A percentile compares a stretch with the other conserved stretches of the same genome.
Evolutionary conservation across 2,329 filamentous ascomycete species (phyloP).

Genomic region (Monilinia aucupariae): DNA sequence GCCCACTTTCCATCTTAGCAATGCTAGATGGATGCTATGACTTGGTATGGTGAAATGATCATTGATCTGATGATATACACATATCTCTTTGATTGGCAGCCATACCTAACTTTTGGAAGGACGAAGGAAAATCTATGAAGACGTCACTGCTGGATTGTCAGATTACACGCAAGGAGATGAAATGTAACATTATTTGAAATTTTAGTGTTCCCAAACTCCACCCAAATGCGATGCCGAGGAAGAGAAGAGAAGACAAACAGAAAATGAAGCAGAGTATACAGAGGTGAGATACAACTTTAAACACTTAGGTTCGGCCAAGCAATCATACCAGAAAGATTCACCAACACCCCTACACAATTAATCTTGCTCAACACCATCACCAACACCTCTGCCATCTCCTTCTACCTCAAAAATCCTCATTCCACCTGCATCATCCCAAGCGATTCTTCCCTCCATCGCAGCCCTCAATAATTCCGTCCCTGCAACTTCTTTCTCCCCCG

Average conservation of each 20-base stretch:
- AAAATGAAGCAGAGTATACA: neutral
- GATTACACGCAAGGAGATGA: too few relatives aligned
- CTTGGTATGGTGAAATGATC: too few relatives aligned
- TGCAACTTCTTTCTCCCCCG: constrained; percentile 56
- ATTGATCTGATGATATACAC: too few relatives aligned
- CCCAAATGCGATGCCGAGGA: neutral
- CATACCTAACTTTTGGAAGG: too few relatives aligned
- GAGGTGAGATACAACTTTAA: neutral
- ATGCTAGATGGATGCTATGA: too few relatives aligned
- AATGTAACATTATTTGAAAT: too few relatives aligned
- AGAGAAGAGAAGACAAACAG: neutral
- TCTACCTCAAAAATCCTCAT: constrained; percentile 38
- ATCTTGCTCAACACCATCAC: neutral
- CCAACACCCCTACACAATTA: neutral
- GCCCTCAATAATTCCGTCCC: constrained; percentile 48
- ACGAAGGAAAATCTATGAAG: neutral
- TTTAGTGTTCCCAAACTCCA: neutral
- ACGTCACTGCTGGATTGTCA: too few relatives aligned
- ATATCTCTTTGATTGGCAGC: too few relatives aligned
- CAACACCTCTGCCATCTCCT: neutral
- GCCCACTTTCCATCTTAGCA: too few relatives aligned
- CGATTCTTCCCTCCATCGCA: constrained; percentile 52
- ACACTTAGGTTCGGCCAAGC: neutral
- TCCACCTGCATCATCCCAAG: constrained; percentile 34
- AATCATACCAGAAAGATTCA: neutral